Percentiles rank a stretch among this genome's conserved stretches.
Evolutionary conservation across 352 stramenopile genomes (phyloP).

Genomic region (Pythium rhizo-oryzae): DNA sequence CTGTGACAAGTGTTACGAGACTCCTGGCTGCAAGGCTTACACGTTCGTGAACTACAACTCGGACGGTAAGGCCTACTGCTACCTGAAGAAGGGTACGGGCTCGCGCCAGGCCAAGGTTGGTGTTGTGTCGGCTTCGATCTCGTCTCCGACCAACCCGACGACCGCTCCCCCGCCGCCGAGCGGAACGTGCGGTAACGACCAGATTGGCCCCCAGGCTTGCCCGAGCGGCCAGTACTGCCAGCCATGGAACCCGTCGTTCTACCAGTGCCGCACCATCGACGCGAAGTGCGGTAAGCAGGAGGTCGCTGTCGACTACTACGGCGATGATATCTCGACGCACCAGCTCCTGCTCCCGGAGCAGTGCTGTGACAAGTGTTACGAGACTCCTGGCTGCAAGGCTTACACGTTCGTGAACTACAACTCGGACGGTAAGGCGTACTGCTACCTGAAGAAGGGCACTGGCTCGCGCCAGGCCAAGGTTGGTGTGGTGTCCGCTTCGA

Average conservation of each 20-base stretch:
- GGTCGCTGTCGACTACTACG: constrained; percentile 38
- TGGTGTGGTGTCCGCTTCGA: too few relatives aligned
- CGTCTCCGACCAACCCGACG: background rate
- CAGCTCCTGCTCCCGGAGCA: constrained; percentile 35
- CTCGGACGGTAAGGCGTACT: constrained; percentile 7
- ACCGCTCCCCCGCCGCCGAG: background rate
- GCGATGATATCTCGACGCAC: constrained; percentile 40
- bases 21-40: constrained; percentile 31
- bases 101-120: constrained; percentile 10
- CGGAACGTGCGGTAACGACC: constrained; percentile 12
- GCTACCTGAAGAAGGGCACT: too few relatives aligned
- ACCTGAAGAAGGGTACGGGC: constrained; percentile 27
- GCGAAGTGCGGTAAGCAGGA: constrained; percentile 42
- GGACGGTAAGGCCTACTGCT: constrained; percentile 45
- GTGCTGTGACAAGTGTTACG: constrained; percentile 39
- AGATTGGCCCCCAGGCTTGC: constrained; percentile 18
- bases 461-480: too few relatives aligned
- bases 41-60: constrained; percentile 37
- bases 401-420: constrained; percentile 57
- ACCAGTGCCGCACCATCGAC: constrained; percentile 36
- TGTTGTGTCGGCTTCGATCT: constrained; percentile 21
- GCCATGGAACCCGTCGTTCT: constrained; percentile 52
- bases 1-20: constrained; percentile 35
- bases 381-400: constrained; percentile 40
- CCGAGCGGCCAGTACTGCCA: constrained; percentile 47